These are phyloP conservation scores for Linnemannia hyalina DNA, from an alignment of 192 early-diverging fungal genomes.

Conservation along the genomic window DNA sequence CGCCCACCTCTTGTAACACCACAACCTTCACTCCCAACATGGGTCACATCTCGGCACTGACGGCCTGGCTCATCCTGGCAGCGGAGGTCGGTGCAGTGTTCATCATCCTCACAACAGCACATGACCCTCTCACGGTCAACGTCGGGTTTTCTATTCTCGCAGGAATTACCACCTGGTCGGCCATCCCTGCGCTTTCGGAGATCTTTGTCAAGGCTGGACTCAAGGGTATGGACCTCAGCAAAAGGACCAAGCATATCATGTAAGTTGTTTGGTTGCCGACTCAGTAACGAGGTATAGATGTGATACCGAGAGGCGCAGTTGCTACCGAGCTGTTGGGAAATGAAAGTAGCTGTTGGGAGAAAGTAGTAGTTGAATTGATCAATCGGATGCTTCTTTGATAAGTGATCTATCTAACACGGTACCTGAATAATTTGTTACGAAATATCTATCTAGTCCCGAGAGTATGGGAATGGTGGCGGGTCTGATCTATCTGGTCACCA, in stretches of 20 bases:
- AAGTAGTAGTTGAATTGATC: too few species aligned
- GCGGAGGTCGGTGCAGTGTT: slow-evolving; percentile 55
- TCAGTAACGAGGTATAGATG: not conserved
- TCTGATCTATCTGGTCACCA: slow-evolving; percentile 85
- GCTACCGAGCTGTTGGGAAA: not conserved
- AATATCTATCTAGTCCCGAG: slow-evolving; percentile 77
- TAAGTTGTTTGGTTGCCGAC: slow-evolving; percentile 25
- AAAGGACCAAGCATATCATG: slow-evolving; percentile 79
- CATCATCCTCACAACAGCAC: slow-evolving; percentile 68
- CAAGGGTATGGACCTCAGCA: slow-evolving; percentile 85
- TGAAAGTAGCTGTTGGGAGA: too few species aligned
- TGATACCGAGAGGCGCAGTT: not conserved
- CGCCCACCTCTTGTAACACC: not conserved
- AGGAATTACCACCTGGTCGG: slow-evolving; percentile 76
- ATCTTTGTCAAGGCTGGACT: slow-evolving; percentile 85
- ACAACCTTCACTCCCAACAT: not conserved
- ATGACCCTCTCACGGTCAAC: slow-evolving; percentile 83
- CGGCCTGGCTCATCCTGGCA: slow-evolving; percentile 40
- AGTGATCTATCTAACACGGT: not conserved
- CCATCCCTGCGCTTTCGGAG: slow-evolving; percentile 73
- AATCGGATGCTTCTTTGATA: not conserved
- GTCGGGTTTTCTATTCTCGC: slow-evolving; percentile 78
- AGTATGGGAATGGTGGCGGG: slow-evolving; percentile 93
- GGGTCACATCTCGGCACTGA: slow-evolving; percentile 45
- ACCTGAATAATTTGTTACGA: not conserved